phyloP scores from a whole-genome alignment of 2,329 filamentous ascomycete species.

The Claviceps pusilla region DNA sequence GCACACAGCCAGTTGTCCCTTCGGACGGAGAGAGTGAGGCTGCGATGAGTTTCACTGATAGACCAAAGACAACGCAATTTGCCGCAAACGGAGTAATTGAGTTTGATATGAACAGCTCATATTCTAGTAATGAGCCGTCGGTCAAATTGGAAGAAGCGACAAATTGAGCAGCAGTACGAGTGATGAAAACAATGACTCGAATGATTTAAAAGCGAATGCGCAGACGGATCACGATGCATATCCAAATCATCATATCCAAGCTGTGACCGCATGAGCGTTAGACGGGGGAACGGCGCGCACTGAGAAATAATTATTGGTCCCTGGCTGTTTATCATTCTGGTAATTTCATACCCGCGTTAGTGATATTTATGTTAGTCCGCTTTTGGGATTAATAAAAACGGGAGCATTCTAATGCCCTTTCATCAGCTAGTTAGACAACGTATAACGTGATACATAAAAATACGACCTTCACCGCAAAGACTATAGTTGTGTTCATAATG shows the following conservation, averaged over 20 bases:
- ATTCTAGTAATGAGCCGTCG: not conserved
- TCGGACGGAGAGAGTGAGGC: constrained; percentile 47
- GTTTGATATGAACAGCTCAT: not conserved
- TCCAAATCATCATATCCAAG: constrained; percentile 17
- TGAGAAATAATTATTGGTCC: not conserved
- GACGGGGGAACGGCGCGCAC: not conserved
- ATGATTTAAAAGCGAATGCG: constrained; percentile 9
- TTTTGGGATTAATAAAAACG: not conserved
- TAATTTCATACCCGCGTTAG: constrained; percentile 9
- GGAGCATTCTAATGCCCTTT: not conserved
- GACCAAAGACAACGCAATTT: constrained; percentile 38
- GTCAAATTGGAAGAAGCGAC: not conserved
- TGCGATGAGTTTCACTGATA: constrained; percentile 45
- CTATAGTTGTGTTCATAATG: not conserved
- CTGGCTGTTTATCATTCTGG: constrained; percentile 11
- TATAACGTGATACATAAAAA: not conserved
- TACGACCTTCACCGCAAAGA: not conserved
- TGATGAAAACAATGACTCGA: constrained; percentile 1
- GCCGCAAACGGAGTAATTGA: constrained; percentile 25
- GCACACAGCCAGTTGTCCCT: constrained; percentile 29
- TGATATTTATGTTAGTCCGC: not conserved
- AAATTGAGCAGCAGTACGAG: not conserved
- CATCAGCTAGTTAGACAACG: not conserved
- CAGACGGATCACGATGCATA: constrained; percentile 15
- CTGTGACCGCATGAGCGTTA: constrained; percentile 17